phyloP scores from a whole-genome alignment of 1,284 basidiomycete genomes.

The Naganishia albida region DNA sequence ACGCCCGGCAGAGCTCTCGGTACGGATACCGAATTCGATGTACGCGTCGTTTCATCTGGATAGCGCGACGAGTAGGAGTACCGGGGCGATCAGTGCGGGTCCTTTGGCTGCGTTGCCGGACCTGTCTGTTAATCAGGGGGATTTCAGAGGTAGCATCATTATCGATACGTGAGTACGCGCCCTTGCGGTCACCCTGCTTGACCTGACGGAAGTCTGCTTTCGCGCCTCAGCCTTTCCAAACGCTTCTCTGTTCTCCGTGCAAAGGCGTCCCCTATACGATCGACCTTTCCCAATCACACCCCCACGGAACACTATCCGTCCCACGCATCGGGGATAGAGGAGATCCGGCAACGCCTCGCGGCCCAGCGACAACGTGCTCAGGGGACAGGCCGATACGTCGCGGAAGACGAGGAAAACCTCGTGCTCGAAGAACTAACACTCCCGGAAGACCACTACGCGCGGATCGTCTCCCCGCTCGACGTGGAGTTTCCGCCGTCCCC shows the following conservation, averaged over 20 bases:
- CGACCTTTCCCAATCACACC: constrained; percentile 8
- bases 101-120: constrained; percentile 23
- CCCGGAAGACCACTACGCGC: constrained; percentile 2
- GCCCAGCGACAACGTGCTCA: constrained; percentile 14
- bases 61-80: constrained; percentile 1
- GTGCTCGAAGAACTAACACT: constrained; percentile 22
- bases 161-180: constrained; percentile 23
- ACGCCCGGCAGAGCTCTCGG: constrained; percentile 5
- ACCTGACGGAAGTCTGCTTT: not conserved
- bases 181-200: not conserved
- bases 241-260: constrained; percentile 29
- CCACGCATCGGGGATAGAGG: constrained; percentile 3
- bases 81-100: not conserved
- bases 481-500: not conserved
- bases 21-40: constrained; percentile 7
- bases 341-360: constrained; percentile 24
- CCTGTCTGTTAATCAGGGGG: constrained; percentile 17
- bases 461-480: not conserved
- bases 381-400: constrained; percentile 18
- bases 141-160: constrained; percentile 27
- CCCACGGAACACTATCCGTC: not conserved
- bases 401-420: constrained; percentile 27
- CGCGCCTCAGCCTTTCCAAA: constrained; percentile 23
- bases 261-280: constrained; percentile 9
- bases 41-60: constrained; percentile 4